These are phyloP conservation scores for Cochlearia excelsa DNA, from an alignment of 345 rosid species.

Conservation along the genomic window DNA sequence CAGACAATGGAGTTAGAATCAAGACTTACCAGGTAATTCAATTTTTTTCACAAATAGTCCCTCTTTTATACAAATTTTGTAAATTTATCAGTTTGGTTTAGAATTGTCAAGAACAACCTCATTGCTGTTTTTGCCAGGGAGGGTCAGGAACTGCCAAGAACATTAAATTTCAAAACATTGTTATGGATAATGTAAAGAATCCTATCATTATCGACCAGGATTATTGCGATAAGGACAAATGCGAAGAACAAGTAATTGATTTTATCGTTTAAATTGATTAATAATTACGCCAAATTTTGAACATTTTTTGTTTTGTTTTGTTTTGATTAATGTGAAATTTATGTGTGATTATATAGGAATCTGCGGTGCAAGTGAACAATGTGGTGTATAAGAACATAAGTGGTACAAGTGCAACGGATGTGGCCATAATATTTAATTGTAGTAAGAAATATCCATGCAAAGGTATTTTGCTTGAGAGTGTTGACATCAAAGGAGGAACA, in stretches of 20 bases:
- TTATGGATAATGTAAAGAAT: constrained; percentile 65
- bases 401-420: constrained; percentile 72
- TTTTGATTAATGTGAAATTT: constrained; percentile 1
- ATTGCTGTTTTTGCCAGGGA: constrained; percentile 48
- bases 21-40: constrained; percentile 76
- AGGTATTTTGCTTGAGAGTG: constrained; percentile 54
- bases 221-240: constrained; percentile 71
- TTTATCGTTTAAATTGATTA: background rate
- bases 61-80: background rate
- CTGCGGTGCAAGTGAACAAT: constrained; percentile 64
- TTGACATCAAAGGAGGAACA: constrained; percentile 39
- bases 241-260: constrained; percentile 55
- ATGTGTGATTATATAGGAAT: constrained; percentile 37
- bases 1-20: constrained; percentile 82
- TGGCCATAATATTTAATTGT: constrained; percentile 64
- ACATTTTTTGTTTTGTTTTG: background rate
- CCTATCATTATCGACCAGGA: constrained; percentile 84
- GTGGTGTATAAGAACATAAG: constrained; percentile 67
- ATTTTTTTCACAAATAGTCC: background rate
- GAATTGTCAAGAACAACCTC: background rate
- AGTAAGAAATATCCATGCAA: constrained; percentile 59
- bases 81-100: background rate
- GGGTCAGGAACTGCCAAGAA: constrained; percentile 82
- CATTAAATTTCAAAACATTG: constrained; percentile 64
- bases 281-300: background rate